phyloP scores from a whole-genome alignment of 2,329 filamentous ascomycete genomes.

The Phyllosticta ampelicida region DNA sequence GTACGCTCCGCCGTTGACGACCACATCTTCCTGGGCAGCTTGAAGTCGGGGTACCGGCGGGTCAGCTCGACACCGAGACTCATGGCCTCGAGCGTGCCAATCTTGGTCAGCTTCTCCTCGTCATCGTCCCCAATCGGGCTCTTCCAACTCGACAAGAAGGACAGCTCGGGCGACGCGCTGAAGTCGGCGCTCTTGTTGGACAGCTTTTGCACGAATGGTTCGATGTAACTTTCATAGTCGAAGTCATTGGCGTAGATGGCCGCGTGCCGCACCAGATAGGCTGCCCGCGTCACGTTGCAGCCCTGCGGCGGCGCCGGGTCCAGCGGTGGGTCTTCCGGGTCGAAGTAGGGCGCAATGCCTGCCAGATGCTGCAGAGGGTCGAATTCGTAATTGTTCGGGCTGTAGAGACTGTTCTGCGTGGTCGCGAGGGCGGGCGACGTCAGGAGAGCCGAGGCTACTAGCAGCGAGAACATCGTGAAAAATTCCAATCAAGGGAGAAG shows the following conservation, averaged over 20 bases:
- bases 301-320: slow-evolving; percentile 39
- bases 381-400: slow-evolving; percentile 20
- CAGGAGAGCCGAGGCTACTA: not conserved
- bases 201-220: slow-evolving; percentile 46
- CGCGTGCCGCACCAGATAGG: slow-evolving; percentile 41
- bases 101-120: slow-evolving; percentile 48
- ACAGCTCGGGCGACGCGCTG: slow-evolving; percentile 43
- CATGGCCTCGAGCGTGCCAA: slow-evolving; percentile 50
- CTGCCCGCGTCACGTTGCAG: slow-evolving; percentile 39
- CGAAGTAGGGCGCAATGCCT: slow-evolving; percentile 41
- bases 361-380: slow-evolving; percentile 40
- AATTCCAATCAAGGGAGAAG: not conserved
- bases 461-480: not conserved
- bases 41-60: slow-evolving; percentile 47
- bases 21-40: slow-evolving; percentile 47
- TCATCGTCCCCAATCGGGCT: slow-evolving; percentile 47
- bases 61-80: slow-evolving; percentile 48
- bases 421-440: not conserved
- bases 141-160: slow-evolving; percentile 47
- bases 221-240: slow-evolving; percentile 41
- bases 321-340: slow-evolving; percentile 36
- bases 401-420: slow-evolving; percentile 9
- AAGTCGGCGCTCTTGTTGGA: slow-evolving; percentile 48
- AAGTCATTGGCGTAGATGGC: slow-evolving; percentile 44
- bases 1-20: slow-evolving; percentile 54